Base-by-base conservation (phyloP, 2,329 filamentous ascomycete genomes). In the Cladosporium sp. region DNA sequence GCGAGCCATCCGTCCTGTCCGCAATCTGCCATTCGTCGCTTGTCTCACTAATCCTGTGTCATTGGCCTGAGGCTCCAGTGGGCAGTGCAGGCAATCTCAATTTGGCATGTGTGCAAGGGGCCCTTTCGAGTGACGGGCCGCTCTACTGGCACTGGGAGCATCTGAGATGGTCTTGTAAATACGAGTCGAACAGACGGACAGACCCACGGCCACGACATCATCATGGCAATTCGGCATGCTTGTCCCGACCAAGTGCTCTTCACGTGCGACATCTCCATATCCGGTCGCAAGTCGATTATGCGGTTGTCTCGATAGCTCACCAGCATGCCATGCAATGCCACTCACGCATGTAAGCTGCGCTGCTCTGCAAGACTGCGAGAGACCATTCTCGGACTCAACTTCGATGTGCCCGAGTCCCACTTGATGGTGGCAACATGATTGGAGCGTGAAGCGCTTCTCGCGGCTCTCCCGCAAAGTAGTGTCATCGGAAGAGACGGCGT, bases 11-110 rank as follows among this genome's bases (percentile, higher is more conserved):
- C 49, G 24, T 52, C 36, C 8, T n/a, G 1, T 5, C 22, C 22
- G 42, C 22, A 45, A 45, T 45, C 42, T 32, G 28, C 28, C 28
- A 32, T 10, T 9, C 9, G 12, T 48, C 45, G 25, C 45, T 28
- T 48, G 45, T 48, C 45, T 48, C 45, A 39, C 19, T 39, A 44
- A 25, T 7, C 25, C 24, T 9, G 39, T 44, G 24, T 19, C 37
- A 53, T 44, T 53, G 50, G 50, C 50, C 51, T 45, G 51, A 34
- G 25, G 37, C n/a, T 24, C 39, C n/a, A 44, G 37, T 32, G 36
- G 51, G 51, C 51, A 35, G 51, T 54, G 51, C 39, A 54, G 51
- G 17, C 51, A 44, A 54, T 54, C 51, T 44, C 39, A 54, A 54
- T 54, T 36, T 45, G 42, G 42, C 42, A 45, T 45, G 22, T 12